Evolutionary conservation across 208 protist species (phyloP).

Genomic region (Leishmania turanica): DNA sequence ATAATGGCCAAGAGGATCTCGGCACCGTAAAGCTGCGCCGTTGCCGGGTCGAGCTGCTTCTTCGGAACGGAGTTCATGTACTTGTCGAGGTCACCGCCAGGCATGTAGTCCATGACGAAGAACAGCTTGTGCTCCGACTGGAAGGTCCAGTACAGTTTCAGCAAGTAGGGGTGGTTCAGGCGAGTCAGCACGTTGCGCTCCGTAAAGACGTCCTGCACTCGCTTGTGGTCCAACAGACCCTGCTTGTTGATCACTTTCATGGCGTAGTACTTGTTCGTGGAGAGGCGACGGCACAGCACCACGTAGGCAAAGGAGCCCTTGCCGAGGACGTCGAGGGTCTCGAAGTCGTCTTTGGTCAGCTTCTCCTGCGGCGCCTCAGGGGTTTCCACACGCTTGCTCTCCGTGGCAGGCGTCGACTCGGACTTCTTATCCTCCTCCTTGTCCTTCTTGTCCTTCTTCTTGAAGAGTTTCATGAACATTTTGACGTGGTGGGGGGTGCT

Average conservation of each 20-base stretch:
- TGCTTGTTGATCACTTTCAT: constrained; percentile 95
- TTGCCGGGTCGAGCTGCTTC: constrained; percentile 87
- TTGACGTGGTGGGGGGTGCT: background rate
- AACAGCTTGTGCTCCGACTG: constrained; percentile 96
- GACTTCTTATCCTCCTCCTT: constrained; percentile 71
- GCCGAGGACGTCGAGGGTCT: constrained; percentile 91
- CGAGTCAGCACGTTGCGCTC: constrained; percentile 93
- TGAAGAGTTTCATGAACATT: constrained; percentile 89
- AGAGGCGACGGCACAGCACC: constrained; percentile 91
- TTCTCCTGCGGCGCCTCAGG: constrained; percentile 59
- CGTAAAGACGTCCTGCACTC: constrained; percentile 92
- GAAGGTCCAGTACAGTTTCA: constrained; percentile 96
- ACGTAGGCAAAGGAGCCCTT: constrained; percentile 96
- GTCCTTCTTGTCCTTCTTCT: constrained; percentile 89
- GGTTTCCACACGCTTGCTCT: constrained; percentile 30
- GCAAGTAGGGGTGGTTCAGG: constrained; percentile 94
- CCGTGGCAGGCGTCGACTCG: constrained; percentile 6
- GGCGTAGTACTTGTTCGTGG: constrained; percentile 92
- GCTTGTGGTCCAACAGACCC: constrained; percentile 89
- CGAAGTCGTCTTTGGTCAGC: constrained; percentile 94
- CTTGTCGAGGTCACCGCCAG: constrained; percentile 93
- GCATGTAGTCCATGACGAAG: constrained; percentile 96
- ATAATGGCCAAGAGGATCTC: constrained; percentile 94
- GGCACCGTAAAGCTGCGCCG: constrained; percentile 93
- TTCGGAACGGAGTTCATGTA: constrained; percentile 90